These are phyloP conservation scores for Vigna nakashimae DNA, from an alignment of 306 rosid species.

Conservation along the genomic window DNA sequence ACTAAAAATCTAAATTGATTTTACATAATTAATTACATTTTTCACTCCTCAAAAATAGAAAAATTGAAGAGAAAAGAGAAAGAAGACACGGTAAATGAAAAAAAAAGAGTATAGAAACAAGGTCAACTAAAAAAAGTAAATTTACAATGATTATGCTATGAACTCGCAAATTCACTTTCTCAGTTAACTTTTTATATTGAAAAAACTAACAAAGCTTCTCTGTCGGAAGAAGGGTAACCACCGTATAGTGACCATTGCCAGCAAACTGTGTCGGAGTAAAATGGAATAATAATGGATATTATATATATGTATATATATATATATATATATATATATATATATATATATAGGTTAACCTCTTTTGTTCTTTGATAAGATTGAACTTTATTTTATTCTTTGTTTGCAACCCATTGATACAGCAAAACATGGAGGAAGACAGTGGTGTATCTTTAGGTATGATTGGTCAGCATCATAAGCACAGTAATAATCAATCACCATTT, in stretches of 20 bases:
- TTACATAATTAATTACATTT: background rate
- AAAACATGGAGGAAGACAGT: slow-evolving; percentile 44
- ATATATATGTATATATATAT: background rate
- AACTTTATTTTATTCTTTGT: background rate
- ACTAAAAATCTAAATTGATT: background rate
- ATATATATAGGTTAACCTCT: background rate
- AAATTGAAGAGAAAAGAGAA: background rate
- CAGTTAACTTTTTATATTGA: background rate
- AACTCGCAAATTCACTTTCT: background rate
- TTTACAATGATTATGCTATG: slow-evolving; percentile 4
- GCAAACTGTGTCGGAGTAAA: slow-evolving; percentile 32
- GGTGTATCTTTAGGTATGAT: background rate
- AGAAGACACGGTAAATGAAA: background rate
- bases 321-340: too few species aligned
- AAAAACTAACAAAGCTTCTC: slow-evolving; percentile 6
- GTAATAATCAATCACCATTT: background rate
- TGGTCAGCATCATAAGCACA: background rate
- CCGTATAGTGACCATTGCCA: slow-evolving; percentile 29
- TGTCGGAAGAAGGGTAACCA: slow-evolving; percentile 46
- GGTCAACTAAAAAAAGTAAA: background rate
- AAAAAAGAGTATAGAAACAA: background rate
- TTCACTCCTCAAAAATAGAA: background rate
- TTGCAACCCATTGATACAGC: slow-evolving; percentile 47
- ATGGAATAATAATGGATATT: slow-evolving; percentile 12
- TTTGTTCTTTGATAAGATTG: background rate